phyloP scores from a whole-genome alignment of 139 green algal genomes.

The Chlamydomonas eustigma region DNA sequence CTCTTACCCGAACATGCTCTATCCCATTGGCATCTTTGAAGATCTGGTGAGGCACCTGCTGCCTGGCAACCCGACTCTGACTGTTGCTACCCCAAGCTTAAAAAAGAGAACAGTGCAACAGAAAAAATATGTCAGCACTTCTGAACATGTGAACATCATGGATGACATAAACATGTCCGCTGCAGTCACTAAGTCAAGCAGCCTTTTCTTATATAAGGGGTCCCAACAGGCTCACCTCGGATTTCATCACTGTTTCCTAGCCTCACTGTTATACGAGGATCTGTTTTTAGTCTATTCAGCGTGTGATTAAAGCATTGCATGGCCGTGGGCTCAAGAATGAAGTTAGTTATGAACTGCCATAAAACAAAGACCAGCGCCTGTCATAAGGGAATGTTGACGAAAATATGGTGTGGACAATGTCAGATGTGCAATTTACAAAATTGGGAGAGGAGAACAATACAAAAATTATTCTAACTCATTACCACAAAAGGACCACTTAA shows the following conservation, averaged over 20 bases:
- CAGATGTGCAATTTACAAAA: neutral
- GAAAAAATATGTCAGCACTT: neutral
- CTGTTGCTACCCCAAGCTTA: constrained; percentile 37
- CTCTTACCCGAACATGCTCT: constrained; percentile 79
- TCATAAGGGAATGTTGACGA: neutral
- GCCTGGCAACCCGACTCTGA: constrained; percentile 73
- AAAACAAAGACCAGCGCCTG: constrained; percentile 52
- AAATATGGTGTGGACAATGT: neutral
- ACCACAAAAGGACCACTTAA: too few relatives aligned
- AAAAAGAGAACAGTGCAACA: too few relatives aligned
- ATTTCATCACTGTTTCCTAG: constrained; percentile 54
- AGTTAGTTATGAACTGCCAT: constrained; percentile 48
- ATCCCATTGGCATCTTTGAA: constrained; percentile 78
- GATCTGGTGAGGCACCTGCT: constrained; percentile 84
- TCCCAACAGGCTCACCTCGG: constrained; percentile 24
- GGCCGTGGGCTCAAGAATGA: constrained; percentile 79
- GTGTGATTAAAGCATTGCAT: constrained; percentile 84
- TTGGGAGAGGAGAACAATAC: neutral
- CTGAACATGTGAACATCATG: neutral
- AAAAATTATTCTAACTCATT: too few relatives aligned
- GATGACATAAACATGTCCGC: neutral
- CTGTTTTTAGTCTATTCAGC: constrained; percentile 74
- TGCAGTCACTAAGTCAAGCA: neutral
- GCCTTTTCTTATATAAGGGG: neutral
- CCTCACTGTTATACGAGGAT: constrained; percentile 81